A percentile compares a stretch with the other conserved stretches of the same genome.
Evolutionary conservation across 352 stramenopile genomes (phyloP).

Genomic region (Phytophthora constricta): DNA sequence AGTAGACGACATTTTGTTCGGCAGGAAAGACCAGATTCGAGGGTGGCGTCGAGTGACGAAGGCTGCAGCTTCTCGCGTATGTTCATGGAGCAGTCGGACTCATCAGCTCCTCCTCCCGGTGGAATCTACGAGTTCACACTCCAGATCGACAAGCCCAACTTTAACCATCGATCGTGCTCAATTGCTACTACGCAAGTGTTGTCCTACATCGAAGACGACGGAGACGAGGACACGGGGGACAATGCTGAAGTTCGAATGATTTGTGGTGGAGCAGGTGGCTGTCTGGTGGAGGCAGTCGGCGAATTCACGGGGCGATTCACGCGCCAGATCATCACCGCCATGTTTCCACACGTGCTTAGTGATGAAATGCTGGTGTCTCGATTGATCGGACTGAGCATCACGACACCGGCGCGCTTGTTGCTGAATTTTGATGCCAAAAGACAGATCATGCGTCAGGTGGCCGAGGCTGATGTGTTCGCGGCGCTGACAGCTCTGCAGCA

Average conservation of each 20-base stretch:
- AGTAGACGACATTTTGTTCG: constrained; percentile 32
- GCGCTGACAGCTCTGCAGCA: constrained; percentile 22
- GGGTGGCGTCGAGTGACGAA: constrained; percentile 18
- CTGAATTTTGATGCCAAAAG: constrained; percentile 28
- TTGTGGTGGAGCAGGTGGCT: constrained; percentile 22
- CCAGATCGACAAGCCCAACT: constrained; percentile 36
- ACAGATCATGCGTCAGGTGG: constrained; percentile 20
- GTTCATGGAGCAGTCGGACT: constrained; percentile 36
- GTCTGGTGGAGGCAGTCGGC: constrained; percentile 17
- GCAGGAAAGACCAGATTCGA: constrained; percentile 16
- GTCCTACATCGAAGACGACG: constrained; percentile 26
- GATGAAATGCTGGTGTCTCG: background rate
- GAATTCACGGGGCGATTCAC: constrained; percentile 23
- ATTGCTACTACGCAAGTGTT: constrained; percentile 39
- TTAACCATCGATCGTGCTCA: constrained; percentile 32
- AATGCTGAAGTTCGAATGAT: constrained; percentile 21
- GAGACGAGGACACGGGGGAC: constrained; percentile 26
- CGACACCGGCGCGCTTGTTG: constrained; percentile 8
- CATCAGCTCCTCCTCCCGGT: constrained; percentile 10
- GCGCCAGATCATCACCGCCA: constrained; percentile 14
- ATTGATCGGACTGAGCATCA: background rate
- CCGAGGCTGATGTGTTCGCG: constrained; percentile 21
- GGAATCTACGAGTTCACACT: constrained; percentile 36
- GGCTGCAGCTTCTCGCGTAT: constrained; percentile 37
- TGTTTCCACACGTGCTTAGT: constrained; percentile 17